Evolutionary conservation across 116 monocot species (phyloP), one percentile per base, ranked within the genome.

Genomic region (Papilionanthe hybrid): DNA sequence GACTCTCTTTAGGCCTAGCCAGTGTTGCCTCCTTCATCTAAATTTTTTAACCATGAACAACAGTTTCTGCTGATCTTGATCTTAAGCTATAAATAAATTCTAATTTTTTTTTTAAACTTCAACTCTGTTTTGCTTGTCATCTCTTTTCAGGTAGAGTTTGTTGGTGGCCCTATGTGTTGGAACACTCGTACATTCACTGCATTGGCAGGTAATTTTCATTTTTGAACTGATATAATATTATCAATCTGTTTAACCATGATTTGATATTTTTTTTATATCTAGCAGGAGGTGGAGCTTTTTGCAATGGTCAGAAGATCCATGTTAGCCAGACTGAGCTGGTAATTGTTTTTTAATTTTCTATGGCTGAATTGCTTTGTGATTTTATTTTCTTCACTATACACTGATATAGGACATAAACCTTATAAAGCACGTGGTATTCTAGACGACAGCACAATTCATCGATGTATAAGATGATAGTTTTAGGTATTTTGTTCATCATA

Each of bases 81-180:
- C 15, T 18, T 30, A 69, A 37, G 37, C 22, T 73, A 73, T 43
- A 19, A 1, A 73, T 12, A n/a, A 7, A 71, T 44, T 2, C n/a
- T 37, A 32, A 3, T 69, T 32, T 30, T 30, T 69, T 69, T 22
- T 28, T 65, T 23, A 12, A 30, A 32, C n/a, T 73, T 43, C 12
- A 37, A 69, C 73, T 73, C 9, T n/a, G 4, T 42, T 15, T 43
- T 42, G 22, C 42, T n/a, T 73, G 73, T 17, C 75, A 48, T 50
- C 68, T 37, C 17, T 55, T 77, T 44, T 47, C 75, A 92, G 94
- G 94, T 98, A 72, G 98, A 98, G 79, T 98, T 98, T 87, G 88
- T 88, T 71, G 98, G 98, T 75, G 98, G 98, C 55, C 90, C 94
- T 47, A 91, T 98, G 98, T 98, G 98, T 84, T 98, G 98, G 98